Conservation (phyloP, 805 yeast species). For the Metschnikowia picachoensis region DNA sequence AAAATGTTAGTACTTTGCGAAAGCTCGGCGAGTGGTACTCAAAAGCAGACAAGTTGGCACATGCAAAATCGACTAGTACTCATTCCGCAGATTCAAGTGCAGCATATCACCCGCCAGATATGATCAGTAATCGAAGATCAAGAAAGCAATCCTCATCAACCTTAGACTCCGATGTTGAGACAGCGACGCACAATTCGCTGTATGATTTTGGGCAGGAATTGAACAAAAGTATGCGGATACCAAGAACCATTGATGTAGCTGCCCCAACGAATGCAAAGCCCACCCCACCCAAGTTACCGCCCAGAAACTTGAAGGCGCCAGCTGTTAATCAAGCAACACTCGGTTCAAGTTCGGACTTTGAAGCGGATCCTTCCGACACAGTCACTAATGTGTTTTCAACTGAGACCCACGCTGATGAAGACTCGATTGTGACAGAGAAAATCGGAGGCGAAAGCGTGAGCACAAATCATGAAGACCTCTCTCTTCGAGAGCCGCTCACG, state of each 20-base stretch:
- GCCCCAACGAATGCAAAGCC: not conserved
- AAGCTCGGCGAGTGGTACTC: conserved; percentile 71
- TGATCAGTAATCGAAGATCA: conserved; percentile 58
- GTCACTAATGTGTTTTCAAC: too few species aligned
- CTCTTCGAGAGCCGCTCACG: too few species aligned
- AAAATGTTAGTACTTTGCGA: conserved; percentile 4
- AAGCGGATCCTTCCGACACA: too few species aligned
- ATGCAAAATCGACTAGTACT: not conserved
- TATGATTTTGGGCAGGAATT: conserved; percentile 17
- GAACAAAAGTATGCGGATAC: conserved; percentile 2
- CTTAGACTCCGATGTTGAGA: conserved; percentile 10
- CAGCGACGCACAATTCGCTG: conserved; percentile 6
- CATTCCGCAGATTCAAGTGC: not conserved
- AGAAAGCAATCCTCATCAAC: conserved; percentile 20
- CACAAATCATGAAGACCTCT: too few species aligned
- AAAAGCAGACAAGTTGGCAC: conserved; percentile 34
- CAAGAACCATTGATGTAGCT: conserved; percentile 9
- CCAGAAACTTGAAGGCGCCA: conserved; percentile 1
- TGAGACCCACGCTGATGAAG: too few species aligned
- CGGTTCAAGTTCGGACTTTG: too few species aligned
- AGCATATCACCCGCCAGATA: conserved; percentile 52
- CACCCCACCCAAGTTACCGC: conserved; percentile 6
- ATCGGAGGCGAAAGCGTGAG: too few species aligned
- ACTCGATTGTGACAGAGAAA: too few species aligned
- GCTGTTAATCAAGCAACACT: too few species aligned